Evolutionary conservation across 331 rosid genomes (phyloP), one percentile per base, ranked within the genome.

Genomic region (Quercus tomentella): DNA sequence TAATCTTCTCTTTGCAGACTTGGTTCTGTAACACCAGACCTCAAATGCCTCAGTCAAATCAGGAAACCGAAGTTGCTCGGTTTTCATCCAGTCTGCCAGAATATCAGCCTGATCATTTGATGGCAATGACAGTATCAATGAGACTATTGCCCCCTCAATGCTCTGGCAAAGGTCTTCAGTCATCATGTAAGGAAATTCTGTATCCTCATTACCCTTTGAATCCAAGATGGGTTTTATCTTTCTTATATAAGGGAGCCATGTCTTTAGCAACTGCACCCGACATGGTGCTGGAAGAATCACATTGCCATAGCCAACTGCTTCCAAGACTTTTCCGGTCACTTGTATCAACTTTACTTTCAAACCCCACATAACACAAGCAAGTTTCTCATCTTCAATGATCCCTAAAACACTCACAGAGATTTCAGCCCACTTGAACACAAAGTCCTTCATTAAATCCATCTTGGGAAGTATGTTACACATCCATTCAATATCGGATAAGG

Each of bases 71-170:
- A 88, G 84, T 81, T 91, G 90, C 79, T 86, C 79, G 0, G 82
- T 78, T 76, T 65, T 87, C 75, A 93, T 90, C 99, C 99, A 95
- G 18, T 93, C 97, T 28, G 91, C 93, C 41, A 95, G 82, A 84
- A 93, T 95, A 49, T 90, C 97, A 1, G 99, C 98, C 85, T 95
- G 99, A 84, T 96, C 96, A 74, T 86, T 93, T 5, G 98, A 91
- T 7, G 99, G 99, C 86, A 96, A 86, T 3, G 96, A 85, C 77
- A 91, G 83, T n/a, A 96, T 76, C 80, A 89, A 77, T 0, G 97
- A 86, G 7, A 93, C 92, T 2, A 93, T 86, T 57, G 97, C 92
- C 57, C 98, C 98, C 77, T 93, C 99, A 2, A 93, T 87, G 81
- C 86, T 85, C 88, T 90, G 94, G 35, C 98, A 89, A 80, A 93